Percentiles rank a stretch among this genome's conserved stretches.
Evolutionary conservation across 2,329 filamentous ascomycete genomes (phyloP).

Genomic region (Aspergillus pseudoglaucus): DNA sequence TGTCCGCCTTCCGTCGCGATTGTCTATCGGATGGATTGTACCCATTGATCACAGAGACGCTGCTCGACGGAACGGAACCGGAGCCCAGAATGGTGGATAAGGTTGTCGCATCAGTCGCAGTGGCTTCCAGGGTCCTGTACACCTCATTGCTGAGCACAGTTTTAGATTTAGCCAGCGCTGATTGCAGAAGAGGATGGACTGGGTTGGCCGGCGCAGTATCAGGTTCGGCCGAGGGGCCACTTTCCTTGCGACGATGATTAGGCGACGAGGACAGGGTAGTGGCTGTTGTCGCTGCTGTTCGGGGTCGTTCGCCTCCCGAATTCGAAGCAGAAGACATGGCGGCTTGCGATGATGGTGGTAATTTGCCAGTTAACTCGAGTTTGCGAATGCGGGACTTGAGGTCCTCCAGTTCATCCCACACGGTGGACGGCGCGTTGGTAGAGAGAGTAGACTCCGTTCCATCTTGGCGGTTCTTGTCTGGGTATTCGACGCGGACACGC

Average conservation of each 20-base stretch:
- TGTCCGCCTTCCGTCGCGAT: constrained; percentile 82
- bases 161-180: constrained; percentile 74
- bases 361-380: constrained; percentile 81
- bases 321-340: constrained; percentile 62
- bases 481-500: constrained; percentile 22
- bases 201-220: constrained; percentile 42
- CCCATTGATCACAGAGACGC: constrained; percentile 31
- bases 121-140: constrained; percentile 71
- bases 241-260: constrained; percentile 58
- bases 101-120: constrained; percentile 72
- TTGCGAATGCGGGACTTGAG: constrained; percentile 88
- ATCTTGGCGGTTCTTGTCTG: constrained; percentile 43
- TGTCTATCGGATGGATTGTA: constrained; percentile 64
- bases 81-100: constrained; percentile 72
- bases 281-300: constrained; percentile 82
- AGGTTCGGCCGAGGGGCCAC: constrained; percentile 29
- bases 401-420: constrained; percentile 97
- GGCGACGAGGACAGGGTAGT: constrained; percentile 90
- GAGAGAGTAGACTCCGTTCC: constrained; percentile 83
- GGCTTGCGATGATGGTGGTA: constrained; percentile 74
- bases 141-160: constrained; percentile 62
- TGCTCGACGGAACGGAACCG: constrained; percentile 54
- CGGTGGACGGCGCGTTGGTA: constrained; percentile 80
- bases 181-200: constrained; percentile 69
- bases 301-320: constrained; percentile 65